Conservation (phyloP, 768 basidiomycete species). For the Psilocybe azurescens region DNA sequence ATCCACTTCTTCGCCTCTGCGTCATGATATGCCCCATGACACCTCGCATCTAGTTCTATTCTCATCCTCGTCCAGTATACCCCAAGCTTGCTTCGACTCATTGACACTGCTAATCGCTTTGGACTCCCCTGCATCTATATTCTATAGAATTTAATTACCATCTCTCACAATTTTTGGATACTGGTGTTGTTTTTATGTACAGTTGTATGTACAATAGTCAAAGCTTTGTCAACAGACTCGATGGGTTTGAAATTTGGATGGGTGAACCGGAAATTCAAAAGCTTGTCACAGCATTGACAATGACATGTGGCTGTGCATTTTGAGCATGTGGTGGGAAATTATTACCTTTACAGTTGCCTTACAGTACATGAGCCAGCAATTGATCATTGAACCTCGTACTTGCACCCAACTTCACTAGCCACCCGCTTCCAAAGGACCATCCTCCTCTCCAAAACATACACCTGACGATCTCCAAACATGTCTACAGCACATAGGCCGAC, state of each 20-base stretch:
- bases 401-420: background rate
- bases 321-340: constrained; percentile 22
- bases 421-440: background rate
- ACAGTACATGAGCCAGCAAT: background rate
- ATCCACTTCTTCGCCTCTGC: constrained; percentile 2
- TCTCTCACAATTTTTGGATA: background rate
- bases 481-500: constrained; percentile 94
- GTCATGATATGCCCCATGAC: constrained; percentile 1
- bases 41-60: constrained; percentile 5
- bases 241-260: no score
- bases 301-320: background rate
- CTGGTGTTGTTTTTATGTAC: background rate
- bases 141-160: constrained; percentile 10
- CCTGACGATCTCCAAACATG: constrained; percentile 45
- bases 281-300: background rate
- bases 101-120: constrained; percentile 19
- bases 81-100: constrained; percentile 16
- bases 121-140: constrained; percentile 7
- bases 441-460: background rate
- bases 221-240: background rate
- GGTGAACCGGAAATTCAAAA: background rate
- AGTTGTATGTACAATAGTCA: background rate
- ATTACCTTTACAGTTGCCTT: constrained; percentile 5
- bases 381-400: background rate
- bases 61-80: constrained; percentile 8